These are phyloP conservation scores for Russula sp. DNA, from an alignment of 768 basidiomycete species.

Conservation along the genomic window DNA sequence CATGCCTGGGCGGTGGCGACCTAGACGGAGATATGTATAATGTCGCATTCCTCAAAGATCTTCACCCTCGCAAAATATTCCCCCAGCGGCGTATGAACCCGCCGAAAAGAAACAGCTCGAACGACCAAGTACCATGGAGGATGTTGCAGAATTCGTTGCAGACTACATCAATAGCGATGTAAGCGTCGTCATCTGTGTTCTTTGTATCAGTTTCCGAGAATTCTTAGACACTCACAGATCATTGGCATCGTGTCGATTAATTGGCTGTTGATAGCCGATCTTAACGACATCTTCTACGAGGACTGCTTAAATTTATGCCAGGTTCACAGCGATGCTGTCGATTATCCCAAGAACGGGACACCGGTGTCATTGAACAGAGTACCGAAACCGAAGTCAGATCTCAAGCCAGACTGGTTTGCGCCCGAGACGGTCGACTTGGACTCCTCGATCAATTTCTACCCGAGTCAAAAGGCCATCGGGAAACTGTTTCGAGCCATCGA, in stretches of 20 bases:
- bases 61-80: conserved; percentile 32
- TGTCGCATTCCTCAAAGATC: conserved; percentile 33
- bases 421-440: conserved; percentile 50
- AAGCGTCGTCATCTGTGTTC: background rate
- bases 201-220: too few relatives aligned
- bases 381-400: conserved; percentile 42
- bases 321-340: conserved; percentile 63
- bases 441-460: conserved; percentile 42
- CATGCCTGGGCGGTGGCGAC: conserved; percentile 66
- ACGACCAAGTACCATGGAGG: conserved; percentile 53
- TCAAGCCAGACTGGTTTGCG: conserved; percentile 64
- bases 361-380: conserved; percentile 39
- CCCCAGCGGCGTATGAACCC: conserved; percentile 50
- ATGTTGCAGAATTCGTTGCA: conserved; percentile 67
- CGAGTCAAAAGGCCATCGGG: conserved; percentile 56
- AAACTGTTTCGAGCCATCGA: conserved; percentile 59
- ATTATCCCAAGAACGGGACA: conserved; percentile 55
- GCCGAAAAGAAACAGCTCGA: conserved; percentile 46
- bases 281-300: conserved; percentile 47
- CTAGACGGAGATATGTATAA: conserved; percentile 65
- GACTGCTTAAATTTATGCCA: conserved; percentile 54
- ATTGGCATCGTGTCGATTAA: conserved; percentile 61
- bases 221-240: conserved; percentile 40
- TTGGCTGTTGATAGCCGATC: conserved; percentile 66
- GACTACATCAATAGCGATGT: conserved; percentile 64